Conservation (phyloP, 148 eudicot species). For the Rhododendron molle region DNA sequence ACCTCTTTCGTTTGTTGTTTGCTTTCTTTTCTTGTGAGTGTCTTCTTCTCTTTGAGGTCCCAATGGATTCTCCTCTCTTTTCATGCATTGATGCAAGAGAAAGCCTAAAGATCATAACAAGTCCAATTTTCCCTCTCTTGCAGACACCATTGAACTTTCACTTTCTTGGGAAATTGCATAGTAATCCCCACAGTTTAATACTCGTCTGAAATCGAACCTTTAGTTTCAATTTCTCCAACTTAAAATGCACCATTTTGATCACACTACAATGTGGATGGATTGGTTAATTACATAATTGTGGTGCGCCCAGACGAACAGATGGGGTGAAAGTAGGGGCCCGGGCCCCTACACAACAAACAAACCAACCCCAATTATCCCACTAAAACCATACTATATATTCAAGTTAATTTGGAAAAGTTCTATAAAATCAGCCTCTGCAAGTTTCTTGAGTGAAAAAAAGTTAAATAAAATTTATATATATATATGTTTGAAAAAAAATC, state of each 20-base stretch:
- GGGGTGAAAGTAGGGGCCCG: too few relatives aligned
- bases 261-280: neutral
- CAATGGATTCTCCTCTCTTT: constrained; percentile 13
- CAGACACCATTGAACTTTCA: neutral
- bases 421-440: too few relatives aligned
- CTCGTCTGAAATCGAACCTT: neutral
- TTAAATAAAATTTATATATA: too few relatives aligned
- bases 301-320: too few relatives aligned
- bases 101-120: constrained; percentile 9
- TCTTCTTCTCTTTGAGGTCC: neutral
- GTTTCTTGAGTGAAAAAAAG: too few relatives aligned
- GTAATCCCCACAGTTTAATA: neutral
- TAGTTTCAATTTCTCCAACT: neutral
- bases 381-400: too few relatives aligned
- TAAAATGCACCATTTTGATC: neutral
- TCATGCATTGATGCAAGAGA: constrained; percentile 12
- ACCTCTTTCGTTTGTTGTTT: constrained; percentile 7
- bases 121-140: constrained; percentile 6
- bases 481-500: too few relatives aligned
- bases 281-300: neutral
- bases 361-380: too few relatives aligned
- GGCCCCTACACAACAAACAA: too few relatives aligned
- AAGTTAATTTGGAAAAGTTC: too few relatives aligned
- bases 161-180: constrained; percentile 3
- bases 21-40: neutral